Evolutionary conservation across 2,329 filamentous ascomycete species (phyloP).

Genomic region (Torrubiellomyces zombiae): DNA sequence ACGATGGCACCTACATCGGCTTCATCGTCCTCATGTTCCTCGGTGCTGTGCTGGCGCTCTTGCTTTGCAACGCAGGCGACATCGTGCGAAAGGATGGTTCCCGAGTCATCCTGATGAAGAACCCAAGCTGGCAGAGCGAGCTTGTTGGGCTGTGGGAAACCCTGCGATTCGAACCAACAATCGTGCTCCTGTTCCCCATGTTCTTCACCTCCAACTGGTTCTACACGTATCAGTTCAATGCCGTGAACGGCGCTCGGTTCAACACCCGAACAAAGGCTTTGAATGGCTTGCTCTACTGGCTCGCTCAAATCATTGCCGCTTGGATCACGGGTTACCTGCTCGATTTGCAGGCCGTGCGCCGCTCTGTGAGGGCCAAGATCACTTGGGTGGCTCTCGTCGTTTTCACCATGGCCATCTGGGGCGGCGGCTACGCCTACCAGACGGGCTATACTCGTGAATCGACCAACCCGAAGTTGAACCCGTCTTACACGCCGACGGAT

Average conservation of each 20-base stretch:
- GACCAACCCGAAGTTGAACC: conserved; percentile 8
- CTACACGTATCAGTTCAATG: conserved; percentile 42
- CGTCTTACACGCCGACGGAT: conserved; percentile 27
- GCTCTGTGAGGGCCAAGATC: conserved; percentile 59
- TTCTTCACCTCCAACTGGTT: conserved; percentile 40
- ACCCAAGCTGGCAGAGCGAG: conserved; percentile 74
- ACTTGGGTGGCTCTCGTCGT: conserved; percentile 39
- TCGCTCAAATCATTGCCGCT: conserved; percentile 38
- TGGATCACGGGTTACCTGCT: conserved; percentile 28
- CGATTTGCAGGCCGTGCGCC: conserved; percentile 59
- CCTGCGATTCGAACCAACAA: conserved; percentile 51
- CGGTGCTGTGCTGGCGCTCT: conserved; percentile 53
- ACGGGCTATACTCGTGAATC: conserved; percentile 29
- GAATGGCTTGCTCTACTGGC: conserved; percentile 37
- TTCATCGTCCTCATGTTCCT: conserved; percentile 70
- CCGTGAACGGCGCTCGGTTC: conserved; percentile 36
- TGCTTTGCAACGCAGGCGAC: conserved; percentile 52
- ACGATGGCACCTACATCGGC: conserved; percentile 71
- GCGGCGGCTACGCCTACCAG: conserved; percentile 67
- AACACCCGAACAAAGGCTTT: conserved; percentile 37
- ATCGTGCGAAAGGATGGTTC: conserved; percentile 65
- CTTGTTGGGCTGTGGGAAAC: conserved; percentile 61
- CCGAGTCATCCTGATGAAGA: conserved; percentile 74
- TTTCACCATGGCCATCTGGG: conserved; percentile 66
- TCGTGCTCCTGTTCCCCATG: conserved; percentile 41